Evolutionary conservation across 1,139 yeast species (phyloP).

Genomic region (Geotrichum australiense): DNA sequence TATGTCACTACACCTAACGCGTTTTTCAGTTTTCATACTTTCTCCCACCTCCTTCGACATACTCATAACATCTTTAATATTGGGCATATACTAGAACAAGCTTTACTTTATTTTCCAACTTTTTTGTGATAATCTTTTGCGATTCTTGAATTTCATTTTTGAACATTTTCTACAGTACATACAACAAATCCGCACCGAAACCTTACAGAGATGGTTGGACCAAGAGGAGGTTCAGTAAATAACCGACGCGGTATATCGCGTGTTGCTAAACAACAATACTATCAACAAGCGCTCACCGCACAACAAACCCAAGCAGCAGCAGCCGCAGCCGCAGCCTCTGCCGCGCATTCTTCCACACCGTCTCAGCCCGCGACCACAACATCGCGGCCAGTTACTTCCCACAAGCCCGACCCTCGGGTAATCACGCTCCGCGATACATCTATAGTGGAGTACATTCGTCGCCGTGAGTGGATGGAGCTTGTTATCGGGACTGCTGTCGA

Average conservation of each 20-base stretch:
- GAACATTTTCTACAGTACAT: neutral
- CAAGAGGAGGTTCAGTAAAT: slow-evolving; percentile 13
- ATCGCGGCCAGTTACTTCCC: slow-evolving; percentile 39
- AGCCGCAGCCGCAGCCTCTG: slow-evolving; percentile 21
- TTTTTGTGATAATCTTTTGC: too few relatives aligned
- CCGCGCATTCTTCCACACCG: slow-evolving; percentile 38
- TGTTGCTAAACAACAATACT: slow-evolving; percentile 15
- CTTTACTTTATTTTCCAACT: too few relatives aligned
- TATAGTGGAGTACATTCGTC: slow-evolving; percentile 37
- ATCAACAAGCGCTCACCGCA: slow-evolving; percentile 15
- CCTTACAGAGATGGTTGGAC: slow-evolving; percentile 13
- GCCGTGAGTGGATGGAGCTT: slow-evolving; percentile 42
- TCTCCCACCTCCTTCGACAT: too few relatives aligned
- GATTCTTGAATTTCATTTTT: neutral
- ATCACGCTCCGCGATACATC: slow-evolving; percentile 40
- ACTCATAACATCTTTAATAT: too few relatives aligned
- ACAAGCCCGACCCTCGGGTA: slow-evolving; percentile 25
- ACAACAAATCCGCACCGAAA: too few relatives aligned
- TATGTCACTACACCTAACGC: too few relatives aligned
- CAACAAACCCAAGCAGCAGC: slow-evolving; percentile 17
- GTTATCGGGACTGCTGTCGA: slow-evolving; percentile 34
- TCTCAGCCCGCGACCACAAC: slow-evolving; percentile 37
- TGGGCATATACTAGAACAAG: too few relatives aligned
- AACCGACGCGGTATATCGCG: slow-evolving; percentile 12
- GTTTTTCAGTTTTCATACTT: too few relatives aligned